Conservation (phyloP, 2,329 filamentous ascomycete species). For the Alternaria gansuensis region DNA sequence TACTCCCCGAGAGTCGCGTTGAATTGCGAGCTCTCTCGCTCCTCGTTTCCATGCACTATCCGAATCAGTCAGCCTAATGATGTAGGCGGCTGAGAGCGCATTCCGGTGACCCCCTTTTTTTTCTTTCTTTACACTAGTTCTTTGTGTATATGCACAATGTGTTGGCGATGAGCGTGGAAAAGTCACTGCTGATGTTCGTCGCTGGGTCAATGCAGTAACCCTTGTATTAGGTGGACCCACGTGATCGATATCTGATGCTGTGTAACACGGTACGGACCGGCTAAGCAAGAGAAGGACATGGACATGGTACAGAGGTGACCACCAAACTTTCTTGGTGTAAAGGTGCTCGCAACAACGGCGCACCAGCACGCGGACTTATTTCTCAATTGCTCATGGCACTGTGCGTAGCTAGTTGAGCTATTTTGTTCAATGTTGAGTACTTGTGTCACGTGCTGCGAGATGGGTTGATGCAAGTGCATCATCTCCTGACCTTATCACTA, state of each 20-base stretch:
- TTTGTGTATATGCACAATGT: slow-evolving; percentile 7
- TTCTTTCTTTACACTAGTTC: not conserved
- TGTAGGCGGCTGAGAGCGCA: not conserved
- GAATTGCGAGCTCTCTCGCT: slow-evolving; percentile 2
- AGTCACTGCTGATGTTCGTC: not conserved
- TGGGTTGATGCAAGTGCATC: not conserved
- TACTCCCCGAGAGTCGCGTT: slow-evolving; percentile 6
- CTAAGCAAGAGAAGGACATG: slow-evolving; percentile 9
- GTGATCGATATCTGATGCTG: slow-evolving; percentile 25
- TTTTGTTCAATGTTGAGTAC: not conserved
- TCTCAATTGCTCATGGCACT: not conserved
- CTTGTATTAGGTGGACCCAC: slow-evolving; percentile 21
- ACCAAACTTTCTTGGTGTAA: slow-evolving; percentile 4
- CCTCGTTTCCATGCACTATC: not conserved
- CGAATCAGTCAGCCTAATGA: slow-evolving; percentile 2
- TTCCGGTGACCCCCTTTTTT: not conserved
- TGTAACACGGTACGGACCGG: slow-evolving; percentile 29
- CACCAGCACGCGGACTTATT: not conserved
- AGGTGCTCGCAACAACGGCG: slow-evolving; percentile 5
- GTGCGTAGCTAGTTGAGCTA: not conserved
- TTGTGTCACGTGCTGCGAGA: slow-evolving; percentile 8
- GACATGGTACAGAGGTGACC: not conserved
- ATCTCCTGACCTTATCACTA: not conserved
- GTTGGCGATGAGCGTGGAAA: slow-evolving; percentile 11
- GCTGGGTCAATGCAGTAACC: slow-evolving; percentile 14